A percentile compares a stretch with the other conserved stretches of the same genome.
Conservation (phyloP, 441 rosid genomes). For the Arabidopsis hybrid region DNA sequence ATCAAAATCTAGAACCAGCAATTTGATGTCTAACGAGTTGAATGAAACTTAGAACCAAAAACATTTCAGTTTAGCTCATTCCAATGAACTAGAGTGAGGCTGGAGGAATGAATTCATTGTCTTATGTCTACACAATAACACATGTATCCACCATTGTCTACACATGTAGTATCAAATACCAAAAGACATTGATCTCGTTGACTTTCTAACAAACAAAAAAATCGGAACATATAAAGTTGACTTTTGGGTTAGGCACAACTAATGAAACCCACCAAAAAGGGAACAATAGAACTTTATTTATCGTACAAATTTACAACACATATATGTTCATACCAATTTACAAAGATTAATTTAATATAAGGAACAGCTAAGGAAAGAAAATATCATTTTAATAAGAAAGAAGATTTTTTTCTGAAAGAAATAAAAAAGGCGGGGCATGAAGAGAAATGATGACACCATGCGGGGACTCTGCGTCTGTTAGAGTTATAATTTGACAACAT, state of each 20-base stretch:
- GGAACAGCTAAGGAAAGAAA: slow-evolving; percentile 14
- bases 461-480: slow-evolving; percentile 44
- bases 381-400: not conserved
- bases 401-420: not conserved
- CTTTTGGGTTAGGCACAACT: slow-evolving; percentile 32
- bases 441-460: slow-evolving; percentile 46
- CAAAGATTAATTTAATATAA: not conserved
- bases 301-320: slow-evolving; percentile 31
- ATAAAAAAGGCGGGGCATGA: slow-evolving; percentile 22
- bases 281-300: slow-evolving; percentile 20
- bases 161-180: no score
- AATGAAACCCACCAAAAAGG: slow-evolving; percentile 38
- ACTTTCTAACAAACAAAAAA: not conserved
- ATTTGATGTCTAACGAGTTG: not conserved
- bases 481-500: slow-evolving; percentile 47
- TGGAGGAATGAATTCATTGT: no score
- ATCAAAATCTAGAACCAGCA: not conserved
- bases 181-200: not conserved
- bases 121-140: no score
- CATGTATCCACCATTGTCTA: no score
- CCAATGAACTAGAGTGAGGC: no score
- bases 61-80: not conserved
- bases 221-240: slow-evolving; percentile 26
- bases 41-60: not conserved
- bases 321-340: slow-evolving; percentile 4